These are phyloP conservation scores for Metschnikowia colocasiae DNA, from an alignment of 805 yeast genomes.

Conservation along the genomic window DNA sequence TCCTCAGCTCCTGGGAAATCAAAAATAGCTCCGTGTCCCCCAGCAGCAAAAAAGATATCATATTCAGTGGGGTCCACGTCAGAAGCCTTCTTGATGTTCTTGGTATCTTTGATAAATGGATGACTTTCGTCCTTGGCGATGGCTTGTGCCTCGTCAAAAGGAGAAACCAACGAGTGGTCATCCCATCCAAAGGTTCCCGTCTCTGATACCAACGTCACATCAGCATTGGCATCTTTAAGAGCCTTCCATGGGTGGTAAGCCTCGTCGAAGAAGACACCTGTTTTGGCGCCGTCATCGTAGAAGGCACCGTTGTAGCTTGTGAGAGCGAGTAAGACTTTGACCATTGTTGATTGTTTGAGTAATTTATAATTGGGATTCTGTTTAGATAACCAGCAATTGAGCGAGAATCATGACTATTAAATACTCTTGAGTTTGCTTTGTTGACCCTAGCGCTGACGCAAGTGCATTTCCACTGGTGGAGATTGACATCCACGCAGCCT, in stretches of 20 bases:
- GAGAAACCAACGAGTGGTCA: conserved; percentile 45
- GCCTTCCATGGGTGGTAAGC: conserved; percentile 56
- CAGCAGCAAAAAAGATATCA: conserved; percentile 57
- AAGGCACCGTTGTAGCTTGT: conserved; percentile 43
- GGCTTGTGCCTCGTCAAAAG: conserved; percentile 42
- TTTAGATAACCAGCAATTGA: too few species aligned
- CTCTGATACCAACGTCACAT: conserved; percentile 57
- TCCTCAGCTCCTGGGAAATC: conserved; percentile 54
- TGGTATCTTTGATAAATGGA: conserved; percentile 34
- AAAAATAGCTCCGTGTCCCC: conserved; percentile 60
- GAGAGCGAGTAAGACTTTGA: conserved; percentile 42
- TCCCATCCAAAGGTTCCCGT: conserved; percentile 57
- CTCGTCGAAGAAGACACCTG: conserved; percentile 60
- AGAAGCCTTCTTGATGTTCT: conserved; percentile 42
- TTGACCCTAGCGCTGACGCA: not conserved
- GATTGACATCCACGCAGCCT: not conserved
- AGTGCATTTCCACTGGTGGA: not conserved
- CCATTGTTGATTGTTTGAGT: conserved; percentile 16
- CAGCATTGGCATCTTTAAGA: conserved; percentile 46
- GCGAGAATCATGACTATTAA: too few species aligned
- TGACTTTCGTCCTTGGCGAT: conserved; percentile 37
- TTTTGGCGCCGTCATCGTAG: conserved; percentile 53
- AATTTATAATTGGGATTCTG: not conserved
- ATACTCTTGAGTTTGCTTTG: too few species aligned
- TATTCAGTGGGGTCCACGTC: conserved; percentile 49